Conservation (phyloP, 345 rosid genomes). For the Erodium maritimum region DNA sequence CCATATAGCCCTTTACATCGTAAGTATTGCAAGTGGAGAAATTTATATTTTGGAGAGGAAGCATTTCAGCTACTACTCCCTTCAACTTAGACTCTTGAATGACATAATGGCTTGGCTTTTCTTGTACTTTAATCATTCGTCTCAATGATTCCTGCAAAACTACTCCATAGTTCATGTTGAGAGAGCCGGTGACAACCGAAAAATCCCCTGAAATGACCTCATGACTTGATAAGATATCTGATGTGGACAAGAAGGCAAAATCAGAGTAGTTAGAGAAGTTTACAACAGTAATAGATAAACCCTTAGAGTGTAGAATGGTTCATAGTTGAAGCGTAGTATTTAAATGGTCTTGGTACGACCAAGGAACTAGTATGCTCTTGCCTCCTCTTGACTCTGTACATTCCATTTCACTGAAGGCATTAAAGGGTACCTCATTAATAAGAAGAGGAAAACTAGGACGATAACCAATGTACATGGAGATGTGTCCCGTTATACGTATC, state of each 20-base stretch:
- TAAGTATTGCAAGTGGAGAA: not conserved
- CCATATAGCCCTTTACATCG: not conserved
- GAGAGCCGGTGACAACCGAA: constrained; percentile 8
- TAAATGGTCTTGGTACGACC: constrained; percentile 33
- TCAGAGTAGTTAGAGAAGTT: constrained; percentile 16
- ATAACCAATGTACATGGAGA: too few relatives aligned
- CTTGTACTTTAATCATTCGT: constrained; percentile 13
- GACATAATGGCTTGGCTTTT: constrained; percentile 10
- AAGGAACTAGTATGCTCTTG: constrained; percentile 23
- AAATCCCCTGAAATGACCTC: constrained; percentile 13
- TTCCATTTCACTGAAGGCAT: too few relatives aligned
- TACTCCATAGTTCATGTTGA: constrained; percentile 28
- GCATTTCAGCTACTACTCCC: not conserved
- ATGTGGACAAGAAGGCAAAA: constrained; percentile 29
- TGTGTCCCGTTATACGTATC: too few relatives aligned
- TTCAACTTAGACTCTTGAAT: constrained; percentile 4
- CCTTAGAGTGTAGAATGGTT: constrained; percentile 18
- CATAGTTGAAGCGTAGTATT: constrained; percentile 40
- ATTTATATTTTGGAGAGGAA: not conserved
- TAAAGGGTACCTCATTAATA: too few relatives aligned
- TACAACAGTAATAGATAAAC: constrained; percentile 24
- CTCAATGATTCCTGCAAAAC: constrained; percentile 25
- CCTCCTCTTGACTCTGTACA: not conserved
- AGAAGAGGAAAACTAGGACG: too few relatives aligned
- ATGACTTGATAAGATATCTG: constrained; percentile 18